Conservation (phyloP, 129 eudicot genomes). For the Saussurea involucrata region DNA sequence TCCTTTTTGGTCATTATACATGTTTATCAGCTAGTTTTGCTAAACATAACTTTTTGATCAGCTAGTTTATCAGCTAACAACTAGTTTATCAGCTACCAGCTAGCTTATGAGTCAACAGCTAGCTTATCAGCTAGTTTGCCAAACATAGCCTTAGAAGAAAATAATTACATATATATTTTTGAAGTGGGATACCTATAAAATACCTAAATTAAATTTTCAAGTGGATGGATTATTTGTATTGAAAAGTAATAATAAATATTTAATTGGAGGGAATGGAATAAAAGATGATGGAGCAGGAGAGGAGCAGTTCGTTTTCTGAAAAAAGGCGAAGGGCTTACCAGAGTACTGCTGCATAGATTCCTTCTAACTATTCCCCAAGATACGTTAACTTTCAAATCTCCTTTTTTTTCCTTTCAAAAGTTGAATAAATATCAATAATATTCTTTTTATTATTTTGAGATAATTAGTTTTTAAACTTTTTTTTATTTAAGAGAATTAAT, state of each 20-base stretch:
- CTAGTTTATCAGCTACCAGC: no score
- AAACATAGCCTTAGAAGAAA: no score
- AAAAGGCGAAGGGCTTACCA: not conserved
- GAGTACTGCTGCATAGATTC: conserved; percentile 24
- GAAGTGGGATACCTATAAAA: not conserved
- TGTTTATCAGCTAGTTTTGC: no score
- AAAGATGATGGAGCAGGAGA: conserved; percentile 6
- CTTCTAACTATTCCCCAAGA: conserved; percentile 3
- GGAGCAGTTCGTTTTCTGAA: conserved; percentile 6
- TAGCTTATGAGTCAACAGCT: no score
- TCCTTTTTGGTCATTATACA: no score
- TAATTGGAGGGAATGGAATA: conserved; percentile 4
- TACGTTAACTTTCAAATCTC: conserved; percentile 4
- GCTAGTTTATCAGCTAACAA: no score
- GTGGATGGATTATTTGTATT: not conserved
- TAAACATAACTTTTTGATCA: no score
- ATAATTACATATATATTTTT: not conserved
- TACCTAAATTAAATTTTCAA: not conserved
- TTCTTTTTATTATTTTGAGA: not conserved
- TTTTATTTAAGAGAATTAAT: no score
- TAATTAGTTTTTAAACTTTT: no score
- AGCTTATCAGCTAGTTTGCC: no score
- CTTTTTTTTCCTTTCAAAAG: not conserved
- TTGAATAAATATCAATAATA: not conserved
- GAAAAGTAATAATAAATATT: not conserved